Evolutionary conservation across 2,329 filamentous ascomycete species (phyloP), one percentile per base, ranked within the genome.

Genomic region (Cytospora chrysosperma): DNA sequence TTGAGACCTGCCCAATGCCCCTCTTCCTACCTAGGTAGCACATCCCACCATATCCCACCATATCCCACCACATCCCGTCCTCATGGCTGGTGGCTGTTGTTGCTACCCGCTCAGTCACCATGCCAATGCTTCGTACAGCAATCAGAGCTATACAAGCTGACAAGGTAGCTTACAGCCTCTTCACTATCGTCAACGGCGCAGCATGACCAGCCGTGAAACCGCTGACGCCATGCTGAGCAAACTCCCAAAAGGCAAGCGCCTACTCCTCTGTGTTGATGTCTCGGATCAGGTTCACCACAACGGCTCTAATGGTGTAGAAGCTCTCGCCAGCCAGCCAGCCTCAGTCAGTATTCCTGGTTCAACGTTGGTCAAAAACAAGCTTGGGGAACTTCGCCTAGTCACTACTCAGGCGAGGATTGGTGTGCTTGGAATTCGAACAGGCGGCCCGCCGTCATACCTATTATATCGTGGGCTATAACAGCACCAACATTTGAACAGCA

Each of bases 301-400:
- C 52, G 24, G 15, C n/a, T 21, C 7, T 13, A 30, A 34, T 60
- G 34, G 37, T 47, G 50, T 40, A 19, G 49, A 28, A 43, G 49
- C 40, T 43, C 40, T 43, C 40, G 17, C 40, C 40, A 43, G 40
- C 40, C 40, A 21, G 40, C n/a, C 32, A n/a, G n/a, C 32, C 32
- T 13, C 32, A 34, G 32, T 19, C 37, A 40, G 15, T n/a, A 24
- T 37, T 28, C n/a, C 24, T 49, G 51, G 30, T n/a, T 27, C 17
- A 30, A 24, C 24, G 32, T 54, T 12, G 34, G 61, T 32, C 55
- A 34, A 51, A 59, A 63, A 58, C 60, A 62, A 62, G 60, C 60
- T 62, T 58, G 32, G 24, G 19, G 49, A 47, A 37, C 56, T 10
- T 55, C 47, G 54, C n/a, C 32, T 43, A 43, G 26, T 57, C 52